Conservation (phyloP, 1,284 basidiomycete genomes). For the Irpex rosettiformis region DNA sequence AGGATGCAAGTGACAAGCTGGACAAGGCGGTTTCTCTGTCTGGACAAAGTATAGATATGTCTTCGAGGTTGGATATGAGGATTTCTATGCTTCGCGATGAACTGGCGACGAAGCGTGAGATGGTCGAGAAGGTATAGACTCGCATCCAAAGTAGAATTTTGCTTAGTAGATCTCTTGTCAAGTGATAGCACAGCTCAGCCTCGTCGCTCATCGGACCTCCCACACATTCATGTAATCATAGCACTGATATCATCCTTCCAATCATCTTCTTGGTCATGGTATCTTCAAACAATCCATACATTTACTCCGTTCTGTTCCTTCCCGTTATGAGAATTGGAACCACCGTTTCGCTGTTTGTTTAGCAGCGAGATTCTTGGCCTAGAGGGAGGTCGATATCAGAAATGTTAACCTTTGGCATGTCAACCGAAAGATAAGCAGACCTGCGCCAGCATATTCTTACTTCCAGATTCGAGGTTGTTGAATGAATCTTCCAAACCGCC, state of each 20-base stretch:
- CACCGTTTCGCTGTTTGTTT: conserved; percentile 60
- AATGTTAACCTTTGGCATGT: neutral
- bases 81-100: conserved; percentile 69
- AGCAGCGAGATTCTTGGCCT: conserved; percentile 61
- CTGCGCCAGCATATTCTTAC: conserved; percentile 61
- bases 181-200: neutral
- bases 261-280: neutral
- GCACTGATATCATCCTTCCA: too few relatives aligned
- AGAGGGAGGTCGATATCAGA: too few relatives aligned
- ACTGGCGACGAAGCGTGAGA: conserved; percentile 56
- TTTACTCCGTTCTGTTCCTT: neutral
- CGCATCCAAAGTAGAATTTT: neutral
- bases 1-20: conserved; percentile 44
- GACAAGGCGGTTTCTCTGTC: conserved; percentile 49
- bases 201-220: neutral
- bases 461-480: conserved; percentile 59
- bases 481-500: conserved; percentile 59
- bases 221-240: too few relatives aligned
- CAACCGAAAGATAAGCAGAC: conserved; percentile 27
- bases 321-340: conserved; percentile 46
- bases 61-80: conserved; percentile 63
- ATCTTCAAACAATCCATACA: too few relatives aligned
- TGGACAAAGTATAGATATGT: conserved; percentile 56
- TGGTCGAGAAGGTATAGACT: conserved; percentile 22
- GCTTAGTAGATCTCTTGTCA: too few relatives aligned